Evolutionary conservation across 352 stramenopile genomes (phyloP).

Genomic region (Globisporangium cylindrosporum): DNA sequence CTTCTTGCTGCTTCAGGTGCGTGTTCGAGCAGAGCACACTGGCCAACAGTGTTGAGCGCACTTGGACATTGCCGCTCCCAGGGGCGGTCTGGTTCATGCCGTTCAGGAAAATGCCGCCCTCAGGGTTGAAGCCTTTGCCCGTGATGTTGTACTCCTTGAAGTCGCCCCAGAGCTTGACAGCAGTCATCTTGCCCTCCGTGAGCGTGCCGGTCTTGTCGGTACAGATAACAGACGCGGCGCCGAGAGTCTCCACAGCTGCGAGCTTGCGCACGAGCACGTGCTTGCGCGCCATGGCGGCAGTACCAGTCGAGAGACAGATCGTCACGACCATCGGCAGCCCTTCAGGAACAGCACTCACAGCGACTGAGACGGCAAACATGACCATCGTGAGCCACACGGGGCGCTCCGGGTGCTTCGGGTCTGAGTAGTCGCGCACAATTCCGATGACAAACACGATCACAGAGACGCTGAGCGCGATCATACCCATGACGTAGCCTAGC

Average conservation of each 20-base stretch:
- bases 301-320: constrained; percentile 72
- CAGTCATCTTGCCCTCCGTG: constrained; percentile 87
- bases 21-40: constrained; percentile 79
- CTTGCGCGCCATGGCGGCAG: constrained; percentile 70
- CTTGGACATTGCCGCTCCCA: constrained; percentile 43
- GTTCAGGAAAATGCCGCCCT: constrained; percentile 50
- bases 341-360: constrained; percentile 74
- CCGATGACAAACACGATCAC: constrained; percentile 91
- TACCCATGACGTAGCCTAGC: constrained; percentile 90
- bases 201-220: constrained; percentile 95
- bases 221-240: constrained; percentile 90
- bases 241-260: constrained; percentile 79
- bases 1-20: constrained; percentile 57
- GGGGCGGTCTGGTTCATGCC: constrained; percentile 36
- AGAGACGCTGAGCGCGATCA: constrained; percentile 78
- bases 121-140: constrained; percentile 55
- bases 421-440: constrained; percentile 49
- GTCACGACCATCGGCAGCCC: constrained; percentile 82
- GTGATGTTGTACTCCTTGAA: constrained; percentile 69
- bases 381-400: constrained; percentile 91
- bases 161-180: constrained; percentile 72
- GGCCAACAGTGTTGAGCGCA: constrained; percentile 57
- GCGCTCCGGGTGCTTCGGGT: constrained; percentile 66
- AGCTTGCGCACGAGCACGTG: constrained; percentile 87
- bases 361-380: constrained; percentile 91